Conservation (phyloP, 306 rosid species). For the Sphenostylis stenocarpa region DNA sequence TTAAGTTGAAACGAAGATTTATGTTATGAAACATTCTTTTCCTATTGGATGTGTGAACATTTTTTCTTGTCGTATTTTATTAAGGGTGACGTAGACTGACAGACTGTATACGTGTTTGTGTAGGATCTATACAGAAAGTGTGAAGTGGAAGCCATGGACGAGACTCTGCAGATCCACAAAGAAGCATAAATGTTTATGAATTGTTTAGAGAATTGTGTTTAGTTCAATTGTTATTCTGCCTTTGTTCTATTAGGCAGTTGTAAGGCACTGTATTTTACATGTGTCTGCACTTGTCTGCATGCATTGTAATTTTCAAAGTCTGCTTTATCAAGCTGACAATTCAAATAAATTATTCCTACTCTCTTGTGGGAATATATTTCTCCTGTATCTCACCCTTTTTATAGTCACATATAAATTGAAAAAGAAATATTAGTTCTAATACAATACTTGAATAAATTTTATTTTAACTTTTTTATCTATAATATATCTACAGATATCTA, state of each 20-base stretch:
- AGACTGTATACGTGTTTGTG: not conserved
- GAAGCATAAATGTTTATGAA: conserved; percentile 12
- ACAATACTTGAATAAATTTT: too few species aligned
- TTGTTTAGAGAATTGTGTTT: conserved; percentile 14
- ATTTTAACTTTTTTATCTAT: too few species aligned
- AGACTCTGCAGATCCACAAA: not conserved
- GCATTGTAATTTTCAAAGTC: conserved; percentile 35
- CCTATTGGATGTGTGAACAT: not conserved
- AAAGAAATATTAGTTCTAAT: too few species aligned
- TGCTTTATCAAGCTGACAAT: not conserved
- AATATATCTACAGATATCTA: too few species aligned
- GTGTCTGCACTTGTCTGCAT: conserved; percentile 19
- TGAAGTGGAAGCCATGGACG: conserved; percentile 19
- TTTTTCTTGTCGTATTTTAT: not conserved
- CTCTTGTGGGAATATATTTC: not conserved
- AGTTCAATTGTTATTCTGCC: not conserved
- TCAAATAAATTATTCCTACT: conserved; percentile 25
- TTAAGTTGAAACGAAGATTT: not conserved
- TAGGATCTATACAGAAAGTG: conserved; percentile 28
- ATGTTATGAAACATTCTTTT: conserved; percentile 15
- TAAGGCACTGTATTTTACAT: conserved; percentile 19
- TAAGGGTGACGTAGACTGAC: not conserved
- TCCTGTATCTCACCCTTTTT: not conserved
- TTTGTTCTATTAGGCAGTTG: conserved; percentile 28
- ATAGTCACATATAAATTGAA: too few species aligned